Conservation (phyloP, 2,329 filamentous ascomycete species). For the Aspergillus phoenicis region DNA sequence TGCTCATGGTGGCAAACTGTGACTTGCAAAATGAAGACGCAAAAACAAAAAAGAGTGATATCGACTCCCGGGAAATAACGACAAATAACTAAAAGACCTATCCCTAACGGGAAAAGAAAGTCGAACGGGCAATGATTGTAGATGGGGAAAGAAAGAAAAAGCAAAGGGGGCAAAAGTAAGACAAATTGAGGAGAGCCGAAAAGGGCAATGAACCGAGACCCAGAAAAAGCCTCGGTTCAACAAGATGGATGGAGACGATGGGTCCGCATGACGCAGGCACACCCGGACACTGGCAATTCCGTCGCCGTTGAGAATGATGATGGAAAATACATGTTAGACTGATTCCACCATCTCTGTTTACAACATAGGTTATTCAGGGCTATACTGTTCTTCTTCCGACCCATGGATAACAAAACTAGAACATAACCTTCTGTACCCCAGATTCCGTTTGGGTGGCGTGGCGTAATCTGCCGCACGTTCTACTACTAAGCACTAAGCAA, state of each 20-base stretch:
- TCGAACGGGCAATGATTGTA: neutral
- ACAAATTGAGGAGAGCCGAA: neutral
- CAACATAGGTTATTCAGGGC: neutral
- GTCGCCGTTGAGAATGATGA: neutral
- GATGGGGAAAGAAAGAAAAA: neutral
- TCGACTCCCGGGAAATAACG: neutral
- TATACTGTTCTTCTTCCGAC: neutral
- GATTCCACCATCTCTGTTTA: neutral
- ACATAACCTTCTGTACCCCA: neutral
- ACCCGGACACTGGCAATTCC: neutral
- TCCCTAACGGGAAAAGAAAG: neutral
- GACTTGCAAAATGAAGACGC: neutral
- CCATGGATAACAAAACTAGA: neutral
- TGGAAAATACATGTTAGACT: neutral
- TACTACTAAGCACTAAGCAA: neutral
- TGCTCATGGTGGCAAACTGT: conserved; percentile 26
- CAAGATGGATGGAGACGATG: neutral
- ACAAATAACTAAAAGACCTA: neutral
- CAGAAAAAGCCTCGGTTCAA: conserved; percentile 2
- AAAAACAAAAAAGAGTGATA: neutral
- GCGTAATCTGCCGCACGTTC: neutral
- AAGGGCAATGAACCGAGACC: neutral
- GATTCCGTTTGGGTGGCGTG: neutral
- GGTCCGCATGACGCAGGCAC: neutral
- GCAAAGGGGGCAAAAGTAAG: neutral